Evolutionary conservation across 2,329 filamentous ascomycete genomes (phyloP), one percentile per base, ranked within the genome.

Genomic region (Phyllosticta citriasiana): DNA sequence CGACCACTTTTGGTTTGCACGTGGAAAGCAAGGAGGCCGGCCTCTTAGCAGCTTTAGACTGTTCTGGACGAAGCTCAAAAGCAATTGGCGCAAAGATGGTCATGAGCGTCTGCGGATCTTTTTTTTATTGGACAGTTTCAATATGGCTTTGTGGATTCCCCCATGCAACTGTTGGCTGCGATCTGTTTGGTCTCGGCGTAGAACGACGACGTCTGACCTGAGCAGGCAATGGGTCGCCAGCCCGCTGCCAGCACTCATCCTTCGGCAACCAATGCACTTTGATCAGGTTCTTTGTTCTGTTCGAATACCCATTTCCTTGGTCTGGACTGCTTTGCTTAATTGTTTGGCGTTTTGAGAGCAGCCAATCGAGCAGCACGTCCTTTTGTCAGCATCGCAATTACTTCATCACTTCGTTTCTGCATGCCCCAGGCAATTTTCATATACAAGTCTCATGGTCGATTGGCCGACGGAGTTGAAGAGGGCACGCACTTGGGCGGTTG

Each of bases 251-350:
- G 40, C 16, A n/a, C 12, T 47, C 40, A 47, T 47, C 40, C 40
- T 50, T 55, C 52, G 57, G 53, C 53, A 47, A 50, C 35, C 58
- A 30, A 61, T 54, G 55, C 59, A 61, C 54, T 61, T 61, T 61
- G 59, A 60, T 56, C 53, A 53, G 58, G 58, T 60, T 60, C 53
- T 61, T 61, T 61, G 59, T 47, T 54, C 55, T 61, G 54, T 61
- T 61, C 59, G 54, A 61, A 61, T 61, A 61, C 59, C 59, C 59
- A 61, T 50, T 61, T 61, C 59, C 59, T 60, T 61, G 59, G 59
- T 61, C 57, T 55, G 55, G 54, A 26, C 50, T 51, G 55, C 53
- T 61, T 61, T 51, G 50, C 59, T 53, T 53, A 25, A 24, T 53
- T 54, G 59, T 61, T 61, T 61, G 54, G 54, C 54, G 59, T 61